A percentile compares a stretch with the other conserved stretches of the same genome.
These are phyloP conservation scores for Mycena polygramma DNA, from an alignment of 768 basidiomycete species.

Conservation along the genomic window DNA sequence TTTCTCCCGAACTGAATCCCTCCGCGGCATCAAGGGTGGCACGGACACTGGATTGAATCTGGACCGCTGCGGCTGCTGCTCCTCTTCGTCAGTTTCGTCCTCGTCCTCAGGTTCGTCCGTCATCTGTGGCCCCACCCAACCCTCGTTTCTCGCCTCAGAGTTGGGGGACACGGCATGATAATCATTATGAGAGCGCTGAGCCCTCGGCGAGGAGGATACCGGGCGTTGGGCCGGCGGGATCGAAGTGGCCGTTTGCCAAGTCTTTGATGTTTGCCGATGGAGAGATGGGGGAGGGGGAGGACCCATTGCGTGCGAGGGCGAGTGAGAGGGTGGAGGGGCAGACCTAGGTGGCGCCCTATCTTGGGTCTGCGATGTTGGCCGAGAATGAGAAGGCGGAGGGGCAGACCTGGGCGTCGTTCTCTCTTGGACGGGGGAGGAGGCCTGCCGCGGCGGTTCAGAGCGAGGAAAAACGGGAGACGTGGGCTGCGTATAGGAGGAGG, in stretches of 20 bases:
- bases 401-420: background rate
- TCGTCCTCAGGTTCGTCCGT: conserved; percentile 24
- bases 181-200: conserved; percentile 19
- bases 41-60: conserved; percentile 6
- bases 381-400: no score
- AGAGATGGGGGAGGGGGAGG: background rate
- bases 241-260: conserved; percentile 8
- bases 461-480: background rate
- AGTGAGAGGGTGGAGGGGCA: background rate
- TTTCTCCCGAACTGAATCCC: conserved; percentile 6
- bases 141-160: background rate
- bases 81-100: no score
- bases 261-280: conserved; percentile 7
- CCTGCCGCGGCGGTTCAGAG: conserved; percentile 1
- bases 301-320: background rate
- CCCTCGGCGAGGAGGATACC: background rate
- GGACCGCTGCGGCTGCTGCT: no score
- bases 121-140: background rate
- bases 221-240: background rate
- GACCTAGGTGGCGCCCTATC: background rate
- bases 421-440: background rate
- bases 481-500: conserved; percentile 7
- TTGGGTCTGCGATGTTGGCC: no score
- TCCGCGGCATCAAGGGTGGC: background rate
- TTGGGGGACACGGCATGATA: background rate